These are phyloP conservation scores for Alnus glutinosa DNA, from an alignment of 306 rosid genomes.

Conservation along the genomic window DNA sequence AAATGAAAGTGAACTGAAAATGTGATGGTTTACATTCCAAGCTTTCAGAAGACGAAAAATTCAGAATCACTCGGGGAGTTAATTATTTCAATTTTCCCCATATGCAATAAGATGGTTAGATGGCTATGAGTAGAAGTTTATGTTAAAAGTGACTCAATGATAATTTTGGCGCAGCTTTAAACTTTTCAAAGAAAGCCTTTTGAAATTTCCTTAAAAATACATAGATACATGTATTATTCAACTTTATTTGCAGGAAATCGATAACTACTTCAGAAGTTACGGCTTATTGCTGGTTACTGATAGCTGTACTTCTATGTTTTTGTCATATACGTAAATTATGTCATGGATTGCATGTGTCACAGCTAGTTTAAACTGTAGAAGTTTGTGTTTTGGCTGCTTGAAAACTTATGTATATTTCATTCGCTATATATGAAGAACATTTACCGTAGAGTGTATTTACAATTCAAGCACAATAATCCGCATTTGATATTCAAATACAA, in stretches of 20 bases:
- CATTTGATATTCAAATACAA: too few species aligned
- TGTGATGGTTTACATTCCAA: not conserved
- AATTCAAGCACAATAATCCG: too few species aligned
- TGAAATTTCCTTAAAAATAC: not conserved
- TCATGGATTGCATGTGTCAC: not conserved
- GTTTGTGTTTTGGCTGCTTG: too few species aligned
- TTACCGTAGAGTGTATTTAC: too few species aligned
- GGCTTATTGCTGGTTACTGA: not conserved
- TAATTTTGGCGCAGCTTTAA: not conserved
- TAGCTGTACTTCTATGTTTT: not conserved
- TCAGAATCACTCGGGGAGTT: not conserved
- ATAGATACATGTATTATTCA: not conserved
- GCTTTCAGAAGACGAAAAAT: not conserved
- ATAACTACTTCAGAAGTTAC: not conserved
- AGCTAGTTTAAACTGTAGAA: not conserved
- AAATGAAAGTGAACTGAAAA: not conserved
- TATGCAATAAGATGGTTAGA: not conserved
- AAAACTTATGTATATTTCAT: too few species aligned
- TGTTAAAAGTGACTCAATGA: constrained; percentile 5
- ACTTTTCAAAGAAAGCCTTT: not conserved
- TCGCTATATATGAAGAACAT: too few species aligned
- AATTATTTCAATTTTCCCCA: not conserved
- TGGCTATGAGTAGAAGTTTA: constrained; percentile 5
- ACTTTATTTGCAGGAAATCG: not conserved
- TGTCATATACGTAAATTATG: not conserved